Conservation (phyloP, 441 rosid species). For the Francoa sonchifolia region DNA sequence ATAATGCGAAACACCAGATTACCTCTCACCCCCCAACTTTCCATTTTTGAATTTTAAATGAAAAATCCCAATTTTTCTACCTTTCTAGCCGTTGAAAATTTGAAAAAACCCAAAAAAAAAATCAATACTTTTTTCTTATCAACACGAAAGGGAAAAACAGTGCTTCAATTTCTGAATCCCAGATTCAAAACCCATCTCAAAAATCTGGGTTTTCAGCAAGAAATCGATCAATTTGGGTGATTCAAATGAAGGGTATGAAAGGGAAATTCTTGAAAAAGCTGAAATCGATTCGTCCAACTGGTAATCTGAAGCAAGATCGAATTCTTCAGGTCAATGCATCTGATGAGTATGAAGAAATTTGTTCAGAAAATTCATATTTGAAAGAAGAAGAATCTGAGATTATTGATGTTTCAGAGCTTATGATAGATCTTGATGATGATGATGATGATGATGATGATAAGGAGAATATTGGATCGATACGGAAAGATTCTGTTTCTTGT, state of each 20-base stretch:
- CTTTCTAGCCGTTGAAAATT: background rate
- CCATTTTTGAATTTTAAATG: background rate
- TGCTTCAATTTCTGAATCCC: background rate
- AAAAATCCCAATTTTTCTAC: background rate
- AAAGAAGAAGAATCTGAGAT: conserved; percentile 25
- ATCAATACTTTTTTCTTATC: background rate
- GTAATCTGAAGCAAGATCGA: conserved; percentile 50
- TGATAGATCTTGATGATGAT: conserved; percentile 36
- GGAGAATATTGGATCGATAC: conserved; percentile 45
- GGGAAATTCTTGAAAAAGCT: conserved; percentile 60
- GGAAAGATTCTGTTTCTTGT: background rate
- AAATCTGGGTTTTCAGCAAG: background rate
- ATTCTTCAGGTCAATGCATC: conserved; percentile 43
- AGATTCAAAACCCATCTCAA: background rate
- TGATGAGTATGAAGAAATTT: conserved; percentile 35
- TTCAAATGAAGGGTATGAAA: conserved; percentile 68
- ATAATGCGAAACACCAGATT: background rate
- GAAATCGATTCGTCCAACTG: conserved; percentile 54
- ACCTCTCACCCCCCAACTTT: background rate
- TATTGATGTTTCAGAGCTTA: conserved; percentile 31
- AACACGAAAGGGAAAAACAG: background rate
- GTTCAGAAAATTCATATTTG: conserved; percentile 21
- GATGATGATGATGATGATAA: conserved; percentile 25
- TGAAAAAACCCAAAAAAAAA: background rate
- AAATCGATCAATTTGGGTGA: background rate